Conservation (phyloP, 768 basidiomycete species). For the Auricularia auricula-judae region DNA sequence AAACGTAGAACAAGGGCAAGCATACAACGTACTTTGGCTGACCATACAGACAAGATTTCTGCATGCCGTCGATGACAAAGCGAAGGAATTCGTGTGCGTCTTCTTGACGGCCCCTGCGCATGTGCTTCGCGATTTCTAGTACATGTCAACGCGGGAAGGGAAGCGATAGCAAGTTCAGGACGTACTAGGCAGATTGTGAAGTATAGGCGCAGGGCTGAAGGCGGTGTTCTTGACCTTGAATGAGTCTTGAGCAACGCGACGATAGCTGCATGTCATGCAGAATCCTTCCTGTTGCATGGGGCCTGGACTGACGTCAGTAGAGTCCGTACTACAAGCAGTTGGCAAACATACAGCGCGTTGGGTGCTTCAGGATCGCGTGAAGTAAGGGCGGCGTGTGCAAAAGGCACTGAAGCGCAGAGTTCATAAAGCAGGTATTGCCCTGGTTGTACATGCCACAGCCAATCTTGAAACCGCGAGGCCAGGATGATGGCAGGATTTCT, state of each 20-base stretch:
- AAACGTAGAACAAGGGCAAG: neutral
- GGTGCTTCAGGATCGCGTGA: slow-evolving; percentile 32
- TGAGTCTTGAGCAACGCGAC: slow-evolving; percentile 42
- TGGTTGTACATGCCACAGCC: slow-evolving; percentile 69
- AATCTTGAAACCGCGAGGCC: slow-evolving; percentile 39
- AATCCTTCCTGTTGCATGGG: slow-evolving; percentile 34
- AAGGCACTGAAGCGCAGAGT: slow-evolving; percentile 87
- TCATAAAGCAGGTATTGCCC: slow-evolving; percentile 94
- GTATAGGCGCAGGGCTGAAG: slow-evolving; percentile 57
- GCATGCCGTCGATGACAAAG: slow-evolving; percentile 84
- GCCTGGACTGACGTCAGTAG: slow-evolving; percentile 19
- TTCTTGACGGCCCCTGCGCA: slow-evolving; percentile 88
- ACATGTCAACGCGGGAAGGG: neutral
- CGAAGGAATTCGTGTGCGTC: slow-evolving; percentile 97
- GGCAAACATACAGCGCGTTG: slow-evolving; percentile 22
- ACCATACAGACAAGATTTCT: slow-evolving; percentile 70
- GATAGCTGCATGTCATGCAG: slow-evolving; percentile 73
- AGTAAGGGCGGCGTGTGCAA: slow-evolving; percentile 86
- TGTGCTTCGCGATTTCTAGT: slow-evolving; percentile 80
- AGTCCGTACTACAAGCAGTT: neutral
- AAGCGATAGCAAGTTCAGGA: slow-evolving; percentile 5
- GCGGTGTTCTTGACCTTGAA: slow-evolving; percentile 31
- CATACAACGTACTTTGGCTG: slow-evolving; percentile 47
- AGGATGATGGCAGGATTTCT: slow-evolving; percentile 27
- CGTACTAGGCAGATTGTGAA: slow-evolving; percentile 59